Base-by-base conservation (phyloP, 371 early-diverging fungal species). In the Phascolomyces articulosus region DNA sequence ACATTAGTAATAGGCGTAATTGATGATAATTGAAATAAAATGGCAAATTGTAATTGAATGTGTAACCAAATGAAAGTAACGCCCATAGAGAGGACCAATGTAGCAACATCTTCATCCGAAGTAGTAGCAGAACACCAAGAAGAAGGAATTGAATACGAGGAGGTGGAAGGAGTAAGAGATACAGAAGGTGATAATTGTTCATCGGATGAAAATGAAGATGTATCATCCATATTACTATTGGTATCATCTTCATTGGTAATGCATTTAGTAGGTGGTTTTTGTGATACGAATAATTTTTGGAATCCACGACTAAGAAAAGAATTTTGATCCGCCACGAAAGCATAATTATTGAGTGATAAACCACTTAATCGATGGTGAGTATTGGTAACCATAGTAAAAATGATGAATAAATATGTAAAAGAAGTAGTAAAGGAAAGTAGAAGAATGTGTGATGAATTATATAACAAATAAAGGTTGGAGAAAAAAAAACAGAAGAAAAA, bases 11-110 rank as follows among this genome's bases (percentile, higher is more conserved):
- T 34, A 9, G 44, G 8, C 44, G 7, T 13, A 3, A n/a, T 8
- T 44, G 38, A 38, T 6, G 44, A 16, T 44, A 4, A 4, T 44
- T 44, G 44, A 13, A 51, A n/a, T 51, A 51, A n/a, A 15, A 51
- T 51, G 15, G 23, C 23, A 15, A 23, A 4, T 15, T 51, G 51
- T 51, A 51, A 51, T 51, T 51, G 51, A 51, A 51, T 51, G 23
- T 51, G 51, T 24, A 51, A 51, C 51, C 51, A 51, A 51, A 51
- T 15, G 23, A 51, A 51, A 15, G 23, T 23, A 51, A 51, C 51
- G 24, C 51, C 51, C 6, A 44, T 13, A 44, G 18, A 44, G 16
- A 44, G 44, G 6, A 51, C 7, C 47, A 16, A 47, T 13, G 21
- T 6, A 6, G 8, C 47, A 16, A 47, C 6, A 0, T 47, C 47